Percentiles rank a stretch among this genome's conserved stretches.
phyloP scores from a whole-genome alignment of 2,329 filamentous ascomycete species.

The Ceratocystis destructans region DNA sequence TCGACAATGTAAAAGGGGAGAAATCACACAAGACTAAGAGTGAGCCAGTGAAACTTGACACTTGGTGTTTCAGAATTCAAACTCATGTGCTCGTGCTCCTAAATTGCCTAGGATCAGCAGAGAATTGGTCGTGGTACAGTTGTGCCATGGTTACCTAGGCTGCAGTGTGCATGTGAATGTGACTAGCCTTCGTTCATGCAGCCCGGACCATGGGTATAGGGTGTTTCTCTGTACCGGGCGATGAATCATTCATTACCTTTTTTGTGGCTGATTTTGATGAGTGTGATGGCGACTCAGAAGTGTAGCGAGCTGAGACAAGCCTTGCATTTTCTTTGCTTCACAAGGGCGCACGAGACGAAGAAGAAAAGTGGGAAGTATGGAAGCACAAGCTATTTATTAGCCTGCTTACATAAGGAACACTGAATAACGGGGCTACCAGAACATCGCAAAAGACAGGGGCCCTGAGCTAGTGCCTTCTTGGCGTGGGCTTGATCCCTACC shows the following conservation, averaged over 20 bases:
- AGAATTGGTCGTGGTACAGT: neutral
- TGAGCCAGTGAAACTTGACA: conserved; percentile 8
- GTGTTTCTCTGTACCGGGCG: neutral
- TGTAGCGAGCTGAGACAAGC: neutral
- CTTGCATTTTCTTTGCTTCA: neutral
- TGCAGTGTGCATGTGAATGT: neutral
- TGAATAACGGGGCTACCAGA: neutral
- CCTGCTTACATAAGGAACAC: neutral
- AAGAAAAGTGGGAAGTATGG: neutral
- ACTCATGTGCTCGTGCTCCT: neutral
- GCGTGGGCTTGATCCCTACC: neutral
- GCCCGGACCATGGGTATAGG: neutral
- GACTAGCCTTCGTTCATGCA: neutral
- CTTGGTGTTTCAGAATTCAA: conserved; percentile 9
- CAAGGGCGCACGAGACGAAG: neutral
- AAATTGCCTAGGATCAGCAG: neutral
- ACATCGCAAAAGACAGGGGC: neutral
- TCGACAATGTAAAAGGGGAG: conserved; percentile 11
- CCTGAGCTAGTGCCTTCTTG: neutral
- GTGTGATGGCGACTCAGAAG: neutral
- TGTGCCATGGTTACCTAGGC: neutral
- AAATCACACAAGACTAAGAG: conserved; percentile 10
- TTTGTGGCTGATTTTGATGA: neutral
- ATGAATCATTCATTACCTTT: too few species aligned
- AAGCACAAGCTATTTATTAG: neutral